Evolutionary conservation across 2,329 filamentous ascomycete species (phyloP), one percentile per base, ranked within the genome.

Genomic region (Stagonosporopsis chrysanthemi): DNA sequence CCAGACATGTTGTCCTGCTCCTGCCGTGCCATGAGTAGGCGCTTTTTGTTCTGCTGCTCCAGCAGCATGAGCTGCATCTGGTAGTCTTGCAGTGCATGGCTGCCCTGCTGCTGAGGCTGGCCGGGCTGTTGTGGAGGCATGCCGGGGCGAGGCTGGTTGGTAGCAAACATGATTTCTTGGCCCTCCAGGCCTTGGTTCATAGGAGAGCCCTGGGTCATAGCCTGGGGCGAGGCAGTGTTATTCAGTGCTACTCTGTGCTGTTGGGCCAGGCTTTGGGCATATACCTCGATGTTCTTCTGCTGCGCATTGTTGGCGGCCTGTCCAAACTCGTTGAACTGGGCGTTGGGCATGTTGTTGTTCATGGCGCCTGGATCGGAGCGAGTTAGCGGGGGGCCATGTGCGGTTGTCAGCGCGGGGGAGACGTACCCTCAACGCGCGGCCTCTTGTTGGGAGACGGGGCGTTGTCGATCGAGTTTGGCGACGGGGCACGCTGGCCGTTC

Each of bases 361-460:
- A 97, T 90, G 72, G 90, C 90, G 79, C 90, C 88, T 72, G 83
- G 79, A n/a, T 15, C 3, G 31, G 28, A 7, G 28, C 28, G 28
- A 29, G 15, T 33, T 15, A 33, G 31, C 80, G n/a, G n/a, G 8
- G 3, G 75, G 80, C 70, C 82, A 80, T 86, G 56, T 86, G 40
- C 5, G 24, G 8, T 5, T 17, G 24, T 1, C 4, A 17, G 15
- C 6, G 41, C 26, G 17, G 24, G 24, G 24, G 24, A 26, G 19
- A 64, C 66, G 83, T 83, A 70, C 89, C 88, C 63, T 93, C 91
- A 59, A 97, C 85, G 55, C 93, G 90, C 56, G 88, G 91, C 70
- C 93, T 86, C 81, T 98, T 98, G 62, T 90, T 94, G 2, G 94
- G 94, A 29, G 94, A 98, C 4, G 92, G 92, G 24, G 91, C 92